Evolutionary conservation across 495 filamentous ascomycete genomes (phyloP).

Genomic region (Aspergillus biplanus): DNA sequence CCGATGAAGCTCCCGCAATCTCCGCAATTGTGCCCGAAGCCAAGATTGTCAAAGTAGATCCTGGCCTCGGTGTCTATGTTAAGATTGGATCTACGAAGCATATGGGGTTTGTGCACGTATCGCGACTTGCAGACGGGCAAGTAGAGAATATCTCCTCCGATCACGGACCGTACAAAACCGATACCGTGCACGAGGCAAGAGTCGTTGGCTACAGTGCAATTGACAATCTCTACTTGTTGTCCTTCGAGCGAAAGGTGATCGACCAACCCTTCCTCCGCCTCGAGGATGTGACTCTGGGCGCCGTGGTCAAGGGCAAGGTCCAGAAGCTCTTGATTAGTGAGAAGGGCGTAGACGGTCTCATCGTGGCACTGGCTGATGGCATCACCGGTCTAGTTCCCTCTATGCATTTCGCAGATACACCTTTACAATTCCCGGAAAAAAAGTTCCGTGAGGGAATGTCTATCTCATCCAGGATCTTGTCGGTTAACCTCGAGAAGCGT

Average conservation of each 20-base stretch:
- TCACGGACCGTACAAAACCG: constrained; percentile 76
- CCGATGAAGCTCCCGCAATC: constrained; percentile 65
- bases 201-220: constrained; percentile 83
- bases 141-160: constrained; percentile 76
- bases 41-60: constrained; percentile 75
- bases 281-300: constrained; percentile 83
- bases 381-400: constrained; percentile 86
- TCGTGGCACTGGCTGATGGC: constrained; percentile 82
- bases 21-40: constrained; percentile 76
- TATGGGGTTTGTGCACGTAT: constrained; percentile 91
- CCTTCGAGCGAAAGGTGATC: constrained; percentile 77
- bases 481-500: constrained; percentile 72
- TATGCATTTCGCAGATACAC: constrained; percentile 84
- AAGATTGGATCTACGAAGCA: constrained; percentile 75
- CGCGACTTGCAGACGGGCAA: constrained; percentile 82
- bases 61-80: constrained; percentile 77
- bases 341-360: constrained; percentile 73
- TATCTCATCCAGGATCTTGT: constrained; percentile 82
- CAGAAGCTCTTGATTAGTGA: constrained; percentile 79
- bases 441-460: constrained; percentile 89
- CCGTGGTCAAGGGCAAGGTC: constrained; percentile 79
- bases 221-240: constrained; percentile 85
- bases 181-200: constrained; percentile 75
- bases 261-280: constrained; percentile 87
- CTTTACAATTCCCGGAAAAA: constrained; percentile 88